Evolutionary conservation across 345 rosid genomes (phyloP).

Genomic region (Boechera divaricarpa): DNA sequence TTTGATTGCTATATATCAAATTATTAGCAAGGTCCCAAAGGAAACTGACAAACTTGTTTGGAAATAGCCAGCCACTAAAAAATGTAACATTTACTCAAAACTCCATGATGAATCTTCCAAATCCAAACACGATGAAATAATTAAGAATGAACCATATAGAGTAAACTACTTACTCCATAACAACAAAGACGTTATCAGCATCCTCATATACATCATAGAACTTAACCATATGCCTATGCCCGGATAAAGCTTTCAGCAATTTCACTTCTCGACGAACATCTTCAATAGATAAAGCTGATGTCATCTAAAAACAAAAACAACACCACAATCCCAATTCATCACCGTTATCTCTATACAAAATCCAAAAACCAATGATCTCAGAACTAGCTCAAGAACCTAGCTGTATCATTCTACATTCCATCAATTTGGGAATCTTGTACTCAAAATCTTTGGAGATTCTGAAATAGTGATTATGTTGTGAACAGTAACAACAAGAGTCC

Average conservation of each 20-base stretch:
- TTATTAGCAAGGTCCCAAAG: not conserved
- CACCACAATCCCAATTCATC: not conserved
- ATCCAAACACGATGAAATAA: not conserved
- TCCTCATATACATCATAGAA: slow-evolving; percentile 92
- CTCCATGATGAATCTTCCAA: slow-evolving; percentile 1
- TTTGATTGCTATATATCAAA: not conserved
- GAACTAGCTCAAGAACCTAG: slow-evolving; percentile 5
- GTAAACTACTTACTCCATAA: slow-evolving; percentile 79
- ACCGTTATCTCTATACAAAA: not conserved
- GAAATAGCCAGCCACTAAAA: no score
- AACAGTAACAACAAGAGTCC: slow-evolving; percentile 26
- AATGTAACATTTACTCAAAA: not conserved
- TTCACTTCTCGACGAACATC: slow-evolving; percentile 98
- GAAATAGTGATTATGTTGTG: not conserved
- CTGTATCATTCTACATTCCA: slow-evolving; percentile 11
- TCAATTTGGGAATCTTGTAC: not conserved
- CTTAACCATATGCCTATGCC: slow-evolving; percentile 80
- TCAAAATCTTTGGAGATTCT: not conserved
- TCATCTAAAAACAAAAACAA: slow-evolving; percentile 64
- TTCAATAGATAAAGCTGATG: slow-evolving; percentile 81
- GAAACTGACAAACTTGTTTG: slow-evolving; percentile 21
- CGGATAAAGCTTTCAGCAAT: slow-evolving; percentile 80
- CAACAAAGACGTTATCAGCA: slow-evolving; percentile 74
- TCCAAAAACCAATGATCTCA: slow-evolving; percentile 18
- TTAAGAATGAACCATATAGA: not conserved